Evolutionary conservation across 1,284 basidiomycete species (phyloP), one percentile per base, ranked within the genome.

Genomic region (Termitomyces sp.): DNA sequence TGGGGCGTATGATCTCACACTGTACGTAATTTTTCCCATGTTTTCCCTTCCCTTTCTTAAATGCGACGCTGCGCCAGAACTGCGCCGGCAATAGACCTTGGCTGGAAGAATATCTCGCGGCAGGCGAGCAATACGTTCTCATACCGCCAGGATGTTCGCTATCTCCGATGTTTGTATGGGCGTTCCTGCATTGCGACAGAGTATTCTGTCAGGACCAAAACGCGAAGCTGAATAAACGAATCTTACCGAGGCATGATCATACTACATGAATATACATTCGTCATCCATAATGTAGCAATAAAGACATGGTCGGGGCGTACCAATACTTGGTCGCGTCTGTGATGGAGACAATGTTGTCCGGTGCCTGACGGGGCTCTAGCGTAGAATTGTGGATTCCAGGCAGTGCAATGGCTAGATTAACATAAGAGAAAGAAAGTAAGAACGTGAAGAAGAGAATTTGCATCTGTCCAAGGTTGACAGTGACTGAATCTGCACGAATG

Each of bases 141-240:
- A 71, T 78, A 5, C 77, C 78, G 35, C 76, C 74, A 0, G 76
- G 75, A 49, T 72, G 66, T 56, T 79, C 78, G 56, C 74, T 77
- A 53, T 78, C 76, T 1, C 78, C 78, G 45, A 80, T 72, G 54
- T 77, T 69, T n/a, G 77, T 79, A 57, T 77, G 72, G 2, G 70
- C 59, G 41, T 69, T 55, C 37, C 73, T 74, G 42, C 48, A 11
- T 7, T 30, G 21, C 38, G 9, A 18, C 1, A 11, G 3, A 13
- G 21, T 24, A 13, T 18, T 30, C 28, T 9, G 19, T 50, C 16
- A 24, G 28, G 6, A 37, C 13, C 24, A 18, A 8, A 5, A 26
- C 5, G 9, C 8, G n/a, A 11, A 19, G 26, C 14, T 14, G 34
- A 24, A 28, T 31, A 16, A 19, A 19, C 40, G 24, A 6, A 35